Conservation (phyloP, 179 eudicot genomes). For the Beta corolliflora region DNA sequence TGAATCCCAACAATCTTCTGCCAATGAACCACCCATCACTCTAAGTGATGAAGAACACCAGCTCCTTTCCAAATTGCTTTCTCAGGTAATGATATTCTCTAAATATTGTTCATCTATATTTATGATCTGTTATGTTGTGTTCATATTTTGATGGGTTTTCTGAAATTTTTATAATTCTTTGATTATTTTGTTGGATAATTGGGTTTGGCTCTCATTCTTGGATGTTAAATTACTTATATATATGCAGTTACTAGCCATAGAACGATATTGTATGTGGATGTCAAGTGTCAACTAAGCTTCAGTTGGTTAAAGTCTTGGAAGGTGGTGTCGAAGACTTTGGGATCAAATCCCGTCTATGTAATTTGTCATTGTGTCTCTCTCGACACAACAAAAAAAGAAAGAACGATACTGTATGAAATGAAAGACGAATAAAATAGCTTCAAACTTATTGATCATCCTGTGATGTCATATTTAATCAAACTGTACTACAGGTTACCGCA, state of each 20-base stretch:
- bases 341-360: too few species aligned
- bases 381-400: too few species aligned
- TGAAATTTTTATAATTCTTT: not conserved
- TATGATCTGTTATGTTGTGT: not conserved
- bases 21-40: not conserved
- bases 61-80: slow-evolving; percentile 41
- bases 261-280: not conserved
- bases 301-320: too few species aligned
- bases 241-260: not conserved
- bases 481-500: too few species aligned
- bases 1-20: slow-evolving; percentile 27
- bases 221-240: not conserved
- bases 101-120: not conserved
- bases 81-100: slow-evolving; percentile 42
- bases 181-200: too few species aligned
- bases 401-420: too few species aligned
- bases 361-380: too few species aligned
- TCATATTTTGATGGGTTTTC: not conserved
- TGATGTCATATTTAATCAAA: too few species aligned
- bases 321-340: too few species aligned
- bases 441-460: too few species aligned
- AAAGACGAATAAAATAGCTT: too few species aligned
- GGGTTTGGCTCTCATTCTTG: not conserved
- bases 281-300: too few species aligned
- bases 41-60: slow-evolving; percentile 25